These are phyloP conservation scores for Beauveria pseudobassiana DNA, from an alignment of 2,329 filamentous ascomycete species.

Conservation along the genomic window DNA sequence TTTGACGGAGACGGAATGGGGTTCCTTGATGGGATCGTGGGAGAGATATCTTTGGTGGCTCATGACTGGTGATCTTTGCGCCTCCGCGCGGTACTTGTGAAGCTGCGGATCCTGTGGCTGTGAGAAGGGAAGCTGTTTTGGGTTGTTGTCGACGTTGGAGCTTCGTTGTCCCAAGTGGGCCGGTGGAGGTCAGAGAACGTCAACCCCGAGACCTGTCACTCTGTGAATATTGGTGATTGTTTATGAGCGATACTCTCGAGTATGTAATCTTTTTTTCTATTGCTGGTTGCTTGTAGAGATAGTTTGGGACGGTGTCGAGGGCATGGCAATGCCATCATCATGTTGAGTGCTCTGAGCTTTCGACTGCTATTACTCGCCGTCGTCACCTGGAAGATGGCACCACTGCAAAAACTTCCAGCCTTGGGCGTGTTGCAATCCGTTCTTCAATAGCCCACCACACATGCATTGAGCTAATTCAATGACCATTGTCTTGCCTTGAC, in stretches of 20 bases:
- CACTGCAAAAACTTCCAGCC: too few relatives aligned
- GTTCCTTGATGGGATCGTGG: conserved; percentile 59
- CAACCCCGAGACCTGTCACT: too few relatives aligned
- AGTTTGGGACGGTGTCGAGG: too few relatives aligned
- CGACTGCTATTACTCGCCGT: not conserved
- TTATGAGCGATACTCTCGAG: too few relatives aligned
- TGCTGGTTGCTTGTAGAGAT: too few relatives aligned
- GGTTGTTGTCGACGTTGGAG: not conserved
- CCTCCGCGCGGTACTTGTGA: not conserved
- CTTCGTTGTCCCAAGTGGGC: not conserved
- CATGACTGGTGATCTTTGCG: conserved; percentile 28
- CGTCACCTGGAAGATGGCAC: not conserved
- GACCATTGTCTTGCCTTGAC: too few relatives aligned
- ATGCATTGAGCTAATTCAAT: too few relatives aligned
- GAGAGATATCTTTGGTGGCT: conserved; percentile 52
- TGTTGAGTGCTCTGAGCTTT: not conserved
- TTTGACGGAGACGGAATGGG: conserved; percentile 72
- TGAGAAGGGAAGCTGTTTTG: not conserved
- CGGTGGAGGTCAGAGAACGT: not conserved
- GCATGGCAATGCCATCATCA: too few relatives aligned
- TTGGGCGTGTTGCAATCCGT: too few relatives aligned
- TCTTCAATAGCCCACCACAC: not conserved
- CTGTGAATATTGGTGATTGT: too few relatives aligned
- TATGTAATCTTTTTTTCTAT: too few relatives aligned
- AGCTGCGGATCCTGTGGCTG: not conserved